Evolutionary conservation across 768 basidiomycete genomes (phyloP), one percentile per base, ranked within the genome.

Genomic region (Suillus subalutaceus): DNA sequence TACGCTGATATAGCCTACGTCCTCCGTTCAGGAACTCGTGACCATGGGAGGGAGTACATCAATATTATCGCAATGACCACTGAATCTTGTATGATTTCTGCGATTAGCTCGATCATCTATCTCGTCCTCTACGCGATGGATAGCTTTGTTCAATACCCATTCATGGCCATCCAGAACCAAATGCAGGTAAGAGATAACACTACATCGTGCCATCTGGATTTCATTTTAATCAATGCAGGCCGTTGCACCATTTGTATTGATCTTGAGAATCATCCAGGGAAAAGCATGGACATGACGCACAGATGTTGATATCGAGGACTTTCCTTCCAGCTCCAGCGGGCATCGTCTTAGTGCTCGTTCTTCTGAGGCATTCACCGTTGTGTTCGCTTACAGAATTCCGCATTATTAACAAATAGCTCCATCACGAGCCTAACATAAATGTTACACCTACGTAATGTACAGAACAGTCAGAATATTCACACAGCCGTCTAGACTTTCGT

Each of bases 401-500:
- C 5, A 30, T 20, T 30, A 41, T 23, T 15, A 18, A 20, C 10
- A 60, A 43, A 20, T 30, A 43, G 2, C 59, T 43, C 12, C 18
- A 15, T 43, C 41, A 32, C 18, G 41, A 41, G 12, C 41, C 6
- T 26, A 59, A 32, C 59, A 32, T 35, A 12, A 43, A 43, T 26
- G 26, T 43, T 3, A 41, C 40, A 43, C 26, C 40, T 60, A 32
- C 9, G 30, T 18, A 60, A 30, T 60, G 41, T 60, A 60, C 59
- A 60, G 10, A 60, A 20, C 40, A 12, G 32, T 37, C 20, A 13
- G 10, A 56, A 38, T 15, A 43, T 60, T 41, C 10, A 59, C 40
- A 37, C 7, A 16, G 10, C 18, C 41, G 10, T 16, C 46, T 62
- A 75, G 56, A 77, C 69, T 76, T 90, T 89, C 64, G 79, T 82